Evolutionary conservation across 1,284 basidiomycete genomes (phyloP).

Genomic region (Ceratobasidium theobromae): DNA sequence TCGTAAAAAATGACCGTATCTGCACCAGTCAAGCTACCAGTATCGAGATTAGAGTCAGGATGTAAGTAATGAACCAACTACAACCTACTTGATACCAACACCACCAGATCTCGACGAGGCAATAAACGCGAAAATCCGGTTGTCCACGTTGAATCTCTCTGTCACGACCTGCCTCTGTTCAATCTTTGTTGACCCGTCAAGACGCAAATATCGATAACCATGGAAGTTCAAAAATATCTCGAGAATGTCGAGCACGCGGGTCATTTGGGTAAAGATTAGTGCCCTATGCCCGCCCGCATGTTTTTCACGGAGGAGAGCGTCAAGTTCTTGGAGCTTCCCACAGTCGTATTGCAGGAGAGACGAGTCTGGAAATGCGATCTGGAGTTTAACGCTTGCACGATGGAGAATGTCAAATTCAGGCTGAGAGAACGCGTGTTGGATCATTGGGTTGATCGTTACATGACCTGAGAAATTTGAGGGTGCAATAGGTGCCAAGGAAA

Average conservation of each 20-base stretch:
- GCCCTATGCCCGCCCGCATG: constrained; percentile 87
- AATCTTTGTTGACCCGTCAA: constrained; percentile 94
- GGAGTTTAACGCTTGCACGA: constrained; percentile 74
- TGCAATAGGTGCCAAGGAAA: constrained; percentile 45
- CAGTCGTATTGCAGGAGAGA: constrained; percentile 94
- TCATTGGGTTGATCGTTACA: neutral
- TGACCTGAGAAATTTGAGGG: constrained; percentile 10
- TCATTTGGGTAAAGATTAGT: constrained; percentile 98
- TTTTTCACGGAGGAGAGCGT: constrained; percentile 75
- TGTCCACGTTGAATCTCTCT: constrained; percentile 93
- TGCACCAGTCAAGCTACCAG: constrained; percentile 82
- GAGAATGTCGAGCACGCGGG: constrained; percentile 88
- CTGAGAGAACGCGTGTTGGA: constrained; percentile 20
- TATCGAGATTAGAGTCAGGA: constrained; percentile 32
- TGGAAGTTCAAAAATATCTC: constrained; percentile 93
- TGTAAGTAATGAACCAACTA: neutral
- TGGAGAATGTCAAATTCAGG: constrained; percentile 71
- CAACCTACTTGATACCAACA: constrained; percentile 88
- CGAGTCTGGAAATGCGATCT: constrained; percentile 92
- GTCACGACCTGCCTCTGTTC: constrained; percentile 95
- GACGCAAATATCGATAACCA: constrained; percentile 88
- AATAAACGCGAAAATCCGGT: constrained; percentile 91
- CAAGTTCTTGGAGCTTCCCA: constrained; percentile 89
- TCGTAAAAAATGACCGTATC: constrained; percentile 97
- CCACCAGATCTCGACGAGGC: constrained; percentile 92